A percentile compares a stretch with the other conserved stretches of the same genome.
Evolutionary conservation across 306 rosid genomes (phyloP).

Genomic region (Senna tora): DNA sequence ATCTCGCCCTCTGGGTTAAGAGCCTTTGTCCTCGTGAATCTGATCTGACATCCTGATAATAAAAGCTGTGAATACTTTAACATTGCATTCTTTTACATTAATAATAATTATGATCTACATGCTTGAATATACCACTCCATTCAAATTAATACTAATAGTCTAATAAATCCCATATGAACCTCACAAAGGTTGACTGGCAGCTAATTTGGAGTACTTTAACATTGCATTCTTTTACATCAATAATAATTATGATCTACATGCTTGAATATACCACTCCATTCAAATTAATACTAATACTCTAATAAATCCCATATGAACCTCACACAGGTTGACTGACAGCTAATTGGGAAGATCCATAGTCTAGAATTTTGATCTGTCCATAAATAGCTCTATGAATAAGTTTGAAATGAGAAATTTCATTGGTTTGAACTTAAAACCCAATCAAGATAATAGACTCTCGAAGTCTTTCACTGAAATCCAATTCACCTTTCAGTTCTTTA

Average conservation of each 20-base stretch:
- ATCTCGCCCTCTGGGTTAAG: slow-evolving; percentile 72
- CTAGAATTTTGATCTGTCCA: background rate
- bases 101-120: slow-evolving; percentile 31
- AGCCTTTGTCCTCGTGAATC: slow-evolving; percentile 73
- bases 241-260: slow-evolving; percentile 31
- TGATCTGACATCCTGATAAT: slow-evolving; percentile 73
- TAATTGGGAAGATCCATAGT: slow-evolving; percentile 1
- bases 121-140: slow-evolving; percentile 22
- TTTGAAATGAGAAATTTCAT: slow-evolving; percentile 1
- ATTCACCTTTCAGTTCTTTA: background rate
- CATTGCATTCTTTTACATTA: slow-evolving; percentile 16
- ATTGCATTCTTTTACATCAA: slow-evolving; percentile 14
- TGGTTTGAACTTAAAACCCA: background rate
- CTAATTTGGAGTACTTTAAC: slow-evolving; percentile 36
- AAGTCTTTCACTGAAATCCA: background rate
- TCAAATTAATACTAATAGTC: slow-evolving; percentile 12
- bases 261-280: slow-evolving; percentile 24
- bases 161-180: too few relatives aligned
- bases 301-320: slow-evolving; percentile 19
- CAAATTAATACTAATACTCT: slow-evolving; percentile 22
- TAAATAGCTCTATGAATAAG: slow-evolving; percentile 8
- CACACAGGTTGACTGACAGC: background rate
- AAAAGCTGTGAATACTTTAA: slow-evolving; percentile 34
- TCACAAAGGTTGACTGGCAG: too few relatives aligned
- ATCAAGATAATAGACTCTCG: background rate